These are phyloP conservation scores for Nannochloropsis gaditana DNA, from an alignment of 108 stramenopile genomes.

Conservation along the genomic window DNA sequence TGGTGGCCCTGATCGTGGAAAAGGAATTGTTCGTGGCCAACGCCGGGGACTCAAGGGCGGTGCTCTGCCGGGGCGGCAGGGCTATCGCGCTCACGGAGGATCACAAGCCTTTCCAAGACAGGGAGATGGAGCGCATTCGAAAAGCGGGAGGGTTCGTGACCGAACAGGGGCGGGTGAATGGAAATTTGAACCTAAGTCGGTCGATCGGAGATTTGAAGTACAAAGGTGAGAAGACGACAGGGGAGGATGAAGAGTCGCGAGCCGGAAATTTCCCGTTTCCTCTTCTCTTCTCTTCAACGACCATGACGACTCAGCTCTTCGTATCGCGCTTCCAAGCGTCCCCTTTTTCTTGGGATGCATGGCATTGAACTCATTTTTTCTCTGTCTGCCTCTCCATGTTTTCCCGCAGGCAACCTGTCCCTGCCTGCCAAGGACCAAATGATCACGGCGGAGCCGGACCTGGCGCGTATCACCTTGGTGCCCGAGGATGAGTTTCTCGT, in stretches of 20 bases:
- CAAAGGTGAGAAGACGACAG: conserved; percentile 53
- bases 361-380: neutral
- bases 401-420: neutral
- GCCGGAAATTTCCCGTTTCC: too few species aligned
- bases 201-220: conserved; percentile 92
- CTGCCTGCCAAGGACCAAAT: conserved; percentile 49
- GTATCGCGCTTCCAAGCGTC: too few species aligned
- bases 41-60: conserved; percentile 78
- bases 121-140: conserved; percentile 53
- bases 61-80: conserved; percentile 43
- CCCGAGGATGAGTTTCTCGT: conserved; percentile 55
- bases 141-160: conserved; percentile 37
- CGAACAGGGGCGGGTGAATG: conserved; percentile 74
- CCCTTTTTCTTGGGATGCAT: too few species aligned
- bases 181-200: conserved; percentile 85
- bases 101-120: conserved; percentile 74
- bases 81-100: conserved; percentile 70
- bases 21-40: conserved; percentile 73
- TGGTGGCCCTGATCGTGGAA: conserved; percentile 68
- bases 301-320: too few species aligned
- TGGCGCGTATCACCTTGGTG: conserved; percentile 32
- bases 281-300: too few species aligned
- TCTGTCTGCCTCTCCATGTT: neutral
- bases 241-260: too few species aligned
- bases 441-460: conserved; percentile 58